Evolutionary conservation across 305 asterid genomes (phyloP).

Genomic region (Rubia tinctorum): DNA sequence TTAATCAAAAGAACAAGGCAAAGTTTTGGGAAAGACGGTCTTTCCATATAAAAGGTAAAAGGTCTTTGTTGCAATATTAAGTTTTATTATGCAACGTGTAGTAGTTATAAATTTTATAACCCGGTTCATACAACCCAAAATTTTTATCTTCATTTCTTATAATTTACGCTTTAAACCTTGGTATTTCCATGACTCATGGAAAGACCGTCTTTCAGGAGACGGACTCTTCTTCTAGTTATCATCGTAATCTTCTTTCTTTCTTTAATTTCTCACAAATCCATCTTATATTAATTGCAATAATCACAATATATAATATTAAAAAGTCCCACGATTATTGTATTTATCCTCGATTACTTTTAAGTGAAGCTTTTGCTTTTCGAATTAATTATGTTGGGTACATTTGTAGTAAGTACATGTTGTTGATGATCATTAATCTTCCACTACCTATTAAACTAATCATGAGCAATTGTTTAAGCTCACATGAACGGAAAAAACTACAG

Average conservation of each 20-base stretch:
- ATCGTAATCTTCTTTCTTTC: background rate
- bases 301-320: background rate
- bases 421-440: background rate
- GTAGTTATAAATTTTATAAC: no score
- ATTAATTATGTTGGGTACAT: background rate
- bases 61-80: no score
- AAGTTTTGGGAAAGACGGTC: no score
- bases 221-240: background rate
- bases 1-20: no score
- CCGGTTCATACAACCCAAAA: no score
- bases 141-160: no score
- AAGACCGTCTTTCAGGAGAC: no score
- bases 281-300: background rate
- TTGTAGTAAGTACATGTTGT: background rate
- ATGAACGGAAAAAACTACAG: slow-evolving; percentile 10
- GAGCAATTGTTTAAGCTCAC: slow-evolving; percentile 6
- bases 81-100: no score
- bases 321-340: background rate
- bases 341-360: background rate
- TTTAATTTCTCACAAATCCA: background rate
- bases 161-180: no score
- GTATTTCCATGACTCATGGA: no score
- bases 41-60: no score
- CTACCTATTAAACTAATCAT: background rate
- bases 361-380: slow-evolving; percentile 1